These are phyloP conservation scores for Smallanthus sonchifolius DNA, from an alignment of 129 eudicot species.

Conservation along the genomic window DNA sequence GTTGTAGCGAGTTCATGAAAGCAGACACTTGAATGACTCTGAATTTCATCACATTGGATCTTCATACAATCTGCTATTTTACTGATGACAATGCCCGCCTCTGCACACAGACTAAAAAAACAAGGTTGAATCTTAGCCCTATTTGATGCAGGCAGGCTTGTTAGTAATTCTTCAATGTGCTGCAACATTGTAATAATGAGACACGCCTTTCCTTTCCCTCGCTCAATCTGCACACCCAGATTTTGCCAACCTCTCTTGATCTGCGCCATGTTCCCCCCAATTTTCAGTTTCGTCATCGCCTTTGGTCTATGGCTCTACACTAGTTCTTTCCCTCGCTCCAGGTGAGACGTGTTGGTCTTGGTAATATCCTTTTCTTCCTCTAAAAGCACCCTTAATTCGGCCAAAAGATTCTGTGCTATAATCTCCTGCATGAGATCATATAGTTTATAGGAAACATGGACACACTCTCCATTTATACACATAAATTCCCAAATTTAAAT, in stretches of 20 bases:
- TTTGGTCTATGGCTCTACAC: background rate
- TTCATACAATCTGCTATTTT: conserved; percentile 1
- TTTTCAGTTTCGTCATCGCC: background rate
- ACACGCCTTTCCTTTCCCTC: too few species aligned
- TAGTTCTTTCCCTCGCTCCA: background rate
- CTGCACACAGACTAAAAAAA: background rate
- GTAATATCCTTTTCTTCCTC: background rate
- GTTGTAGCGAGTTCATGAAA: too few species aligned
- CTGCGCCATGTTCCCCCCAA: background rate
- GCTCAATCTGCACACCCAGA: background rate
- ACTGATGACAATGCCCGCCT: background rate
- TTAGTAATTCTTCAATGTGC: background rate
- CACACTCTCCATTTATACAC: background rate
- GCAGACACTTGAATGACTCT: background rate
- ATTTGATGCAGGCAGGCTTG: background rate
- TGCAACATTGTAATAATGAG: background rate
- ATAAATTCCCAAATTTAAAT: background rate
- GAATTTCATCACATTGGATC: background rate
- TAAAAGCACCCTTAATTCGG: background rate
- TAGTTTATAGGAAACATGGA: background rate
- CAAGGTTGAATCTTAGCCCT: background rate
- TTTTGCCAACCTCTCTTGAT: background rate
- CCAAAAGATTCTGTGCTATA: background rate
- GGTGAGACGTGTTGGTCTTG: background rate
- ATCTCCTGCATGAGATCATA: conserved; percentile 1